Evolutionary conservation across 2,329 filamentous ascomycete genomes (phyloP), one percentile per base, ranked within the genome.

Genomic region (Lachnellula suecica): DNA sequence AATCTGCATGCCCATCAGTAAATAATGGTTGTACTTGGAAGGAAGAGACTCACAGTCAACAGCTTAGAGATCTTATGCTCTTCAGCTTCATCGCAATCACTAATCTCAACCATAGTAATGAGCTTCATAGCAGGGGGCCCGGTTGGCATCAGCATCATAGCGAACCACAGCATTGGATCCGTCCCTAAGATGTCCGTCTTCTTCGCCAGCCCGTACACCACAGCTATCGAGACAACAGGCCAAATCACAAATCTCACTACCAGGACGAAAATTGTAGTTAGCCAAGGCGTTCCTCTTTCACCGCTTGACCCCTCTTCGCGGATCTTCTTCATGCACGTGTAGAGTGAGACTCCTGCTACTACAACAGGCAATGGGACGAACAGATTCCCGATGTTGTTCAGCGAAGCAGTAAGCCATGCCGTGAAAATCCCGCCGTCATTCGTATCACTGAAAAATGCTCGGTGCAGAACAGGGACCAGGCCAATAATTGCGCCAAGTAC

Each of bases 81-180:
- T 9, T 72, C 70, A 19, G 70, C 67, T 25, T 70, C 67, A 2
- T 66, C 66, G 1, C 67, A 70, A 34, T 71, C 66, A 55, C 70
- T 73, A 2, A 77, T 71, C 45, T 78, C 72, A 4, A 75, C 68
- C 52, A 78, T 65, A 0, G 73, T 72, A 23, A 75, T 72, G 4
- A 78, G 56, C 59, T 77, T 77, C 70, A 76, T 76, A 1, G 75
- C 75, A 3, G 72, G 70, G 4, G 74, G 75, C 0, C 75, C 75
- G 6, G 70, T 71, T 0, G 75, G 74, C 75, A 78, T 76, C 38
- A 77, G 57, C 71, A 75, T 75, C 63, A 76, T 66, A 15, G 71
- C 73, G 61, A 88, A 88, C 83, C 83, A 87, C 27, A 88, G 67
- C 58, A 88, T 79, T 0, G 83, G 83, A 62, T 88, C 85, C 3